Conservation (phyloP, 2,329 filamentous ascomycete genomes). For the Mollisiaceae sp. region DNA sequence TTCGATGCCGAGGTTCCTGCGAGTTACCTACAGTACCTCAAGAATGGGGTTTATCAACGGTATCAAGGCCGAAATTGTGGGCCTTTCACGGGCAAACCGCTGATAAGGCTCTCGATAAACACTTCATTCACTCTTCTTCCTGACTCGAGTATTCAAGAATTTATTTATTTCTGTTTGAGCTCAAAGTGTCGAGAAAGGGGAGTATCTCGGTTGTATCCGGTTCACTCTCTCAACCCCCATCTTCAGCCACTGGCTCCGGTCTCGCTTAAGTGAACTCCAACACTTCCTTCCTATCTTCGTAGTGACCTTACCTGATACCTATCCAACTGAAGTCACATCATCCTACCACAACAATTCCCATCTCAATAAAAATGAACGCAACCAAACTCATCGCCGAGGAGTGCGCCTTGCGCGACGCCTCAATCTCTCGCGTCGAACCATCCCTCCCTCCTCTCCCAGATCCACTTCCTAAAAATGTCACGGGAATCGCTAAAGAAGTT, state of each 20-base stretch:
- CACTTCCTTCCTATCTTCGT: background rate
- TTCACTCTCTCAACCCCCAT: background rate
- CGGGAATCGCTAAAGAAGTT: slow-evolving; percentile 20
- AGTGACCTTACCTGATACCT: no score
- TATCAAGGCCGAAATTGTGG: background rate
- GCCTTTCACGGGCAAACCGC: background rate
- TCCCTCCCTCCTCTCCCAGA: slow-evolving; percentile 22
- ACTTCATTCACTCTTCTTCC: background rate
- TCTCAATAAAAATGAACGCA: slow-evolving; percentile 18
- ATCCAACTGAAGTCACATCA: slow-evolving; percentile 3
- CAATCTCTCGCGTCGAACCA: slow-evolving; percentile 24
- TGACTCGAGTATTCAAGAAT: background rate
- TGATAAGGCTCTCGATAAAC: background rate
- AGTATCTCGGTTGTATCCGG: background rate
- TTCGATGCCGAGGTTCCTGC: background rate
- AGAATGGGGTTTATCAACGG: background rate
- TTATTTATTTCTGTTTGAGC: background rate
- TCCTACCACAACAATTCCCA: background rate
- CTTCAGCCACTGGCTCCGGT: background rate
- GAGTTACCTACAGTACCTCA: background rate
- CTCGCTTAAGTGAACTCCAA: background rate
- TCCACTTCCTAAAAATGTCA: slow-evolving; percentile 28
- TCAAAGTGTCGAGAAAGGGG: background rate
- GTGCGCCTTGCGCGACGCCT: slow-evolving; percentile 24
- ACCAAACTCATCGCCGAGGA: slow-evolving; percentile 24